Conservation (phyloP, 352 stramenopile species). For the Phytophthora boehmeriae region DNA sequence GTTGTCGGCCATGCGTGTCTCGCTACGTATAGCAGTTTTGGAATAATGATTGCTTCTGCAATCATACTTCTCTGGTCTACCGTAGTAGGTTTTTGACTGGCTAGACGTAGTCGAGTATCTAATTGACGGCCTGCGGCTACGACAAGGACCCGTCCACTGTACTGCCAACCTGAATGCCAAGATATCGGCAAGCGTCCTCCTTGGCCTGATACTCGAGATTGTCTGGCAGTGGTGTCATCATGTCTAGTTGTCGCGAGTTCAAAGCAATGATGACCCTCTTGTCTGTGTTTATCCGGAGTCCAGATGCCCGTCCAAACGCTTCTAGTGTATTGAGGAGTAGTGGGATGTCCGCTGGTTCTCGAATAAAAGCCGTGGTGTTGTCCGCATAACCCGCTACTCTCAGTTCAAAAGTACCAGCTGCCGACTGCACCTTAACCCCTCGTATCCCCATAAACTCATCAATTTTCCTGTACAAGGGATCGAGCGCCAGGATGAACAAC, state of each 20-base stretch:
- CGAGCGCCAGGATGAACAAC: slow-evolving; percentile 8
- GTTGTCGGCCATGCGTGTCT: background rate
- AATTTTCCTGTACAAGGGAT: background rate
- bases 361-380: slow-evolving; percentile 5
- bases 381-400: slow-evolving; percentile 7
- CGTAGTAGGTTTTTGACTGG: background rate
- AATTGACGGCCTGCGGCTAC: background rate
- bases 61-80: slow-evolving; percentile 5
- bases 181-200: no score
- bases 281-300: background rate
- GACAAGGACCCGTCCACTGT: background rate
- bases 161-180: background rate
- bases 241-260: background rate
- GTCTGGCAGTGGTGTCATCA: background rate
- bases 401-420: background rate
- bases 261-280: slow-evolving; percentile 4
- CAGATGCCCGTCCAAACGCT: background rate
- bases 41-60: background rate
- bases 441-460: background rate
- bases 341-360: background rate
- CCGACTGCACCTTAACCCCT: background rate
- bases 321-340: background rate
- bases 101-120: background rate
- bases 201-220: background rate
- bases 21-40: background rate